phyloP scores from a whole-genome alignment of 306 rosid genomes.

The Trifolium subterraneum region DNA sequence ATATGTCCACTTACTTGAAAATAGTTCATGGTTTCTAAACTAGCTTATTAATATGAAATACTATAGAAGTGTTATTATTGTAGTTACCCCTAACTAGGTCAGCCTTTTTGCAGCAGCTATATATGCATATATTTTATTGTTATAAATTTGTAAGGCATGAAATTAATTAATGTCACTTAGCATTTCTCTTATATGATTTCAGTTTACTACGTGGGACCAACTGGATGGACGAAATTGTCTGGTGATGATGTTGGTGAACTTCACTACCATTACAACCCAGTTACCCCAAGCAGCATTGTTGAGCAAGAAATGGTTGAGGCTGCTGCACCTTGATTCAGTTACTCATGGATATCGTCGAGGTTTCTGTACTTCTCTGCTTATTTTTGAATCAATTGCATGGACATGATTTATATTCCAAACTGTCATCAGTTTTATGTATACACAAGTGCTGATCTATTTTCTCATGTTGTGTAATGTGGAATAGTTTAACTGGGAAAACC shows the following conservation, averaged over 20 bases:
- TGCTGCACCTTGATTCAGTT: conserved; percentile 49
- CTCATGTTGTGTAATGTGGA: background rate
- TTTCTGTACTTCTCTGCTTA: conserved; percentile 27
- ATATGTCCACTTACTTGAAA: conserved; percentile 2
- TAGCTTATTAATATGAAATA: conserved; percentile 24
- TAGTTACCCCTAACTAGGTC: background rate
- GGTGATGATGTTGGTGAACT: conserved; percentile 96
- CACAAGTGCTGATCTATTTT: conserved; percentile 22
- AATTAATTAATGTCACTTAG: conserved; percentile 17
- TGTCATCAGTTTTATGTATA: conserved; percentile 27
- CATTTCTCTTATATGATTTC: conserved; percentile 35
- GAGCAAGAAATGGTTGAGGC: conserved; percentile 97
- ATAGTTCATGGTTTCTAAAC: conserved; percentile 17
- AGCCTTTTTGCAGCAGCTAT: conserved; percentile 27
- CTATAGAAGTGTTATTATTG: background rate
- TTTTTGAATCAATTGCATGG: conserved; percentile 35
- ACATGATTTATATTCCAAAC: conserved; percentile 33
- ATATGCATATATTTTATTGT: conserved; percentile 19
- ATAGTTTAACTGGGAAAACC: conserved; percentile 15
- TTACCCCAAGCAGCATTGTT: conserved; percentile 70
- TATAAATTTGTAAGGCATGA: conserved; percentile 1
- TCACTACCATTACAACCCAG: conserved; percentile 77
- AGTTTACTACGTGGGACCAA: conserved; percentile 85
- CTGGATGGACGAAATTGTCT: conserved; percentile 88
- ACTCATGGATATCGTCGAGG: conserved; percentile 24